Percentiles rank a stretch among this genome's conserved stretches.
phyloP scores from a whole-genome alignment of 208 protist species.

The Zelonia costaricensis region DNA sequence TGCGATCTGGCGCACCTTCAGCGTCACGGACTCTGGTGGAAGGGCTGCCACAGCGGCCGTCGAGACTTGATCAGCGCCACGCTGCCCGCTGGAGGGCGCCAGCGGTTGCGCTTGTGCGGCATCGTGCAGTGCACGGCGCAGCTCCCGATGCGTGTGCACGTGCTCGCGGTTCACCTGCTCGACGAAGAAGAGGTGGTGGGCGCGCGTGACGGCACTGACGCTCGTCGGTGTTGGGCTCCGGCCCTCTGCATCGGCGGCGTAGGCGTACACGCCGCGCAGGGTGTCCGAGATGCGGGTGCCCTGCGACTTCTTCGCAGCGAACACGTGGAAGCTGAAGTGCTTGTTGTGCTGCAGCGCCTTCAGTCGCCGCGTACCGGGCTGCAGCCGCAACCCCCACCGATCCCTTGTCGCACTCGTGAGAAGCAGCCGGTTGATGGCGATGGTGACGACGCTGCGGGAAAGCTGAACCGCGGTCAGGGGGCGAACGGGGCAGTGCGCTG shows the following conservation, averaged over 20 bases:
- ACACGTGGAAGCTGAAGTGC: slow-evolving; percentile 75
- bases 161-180: slow-evolving; percentile 47
- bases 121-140: slow-evolving; percentile 24
- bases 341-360: slow-evolving; percentile 54
- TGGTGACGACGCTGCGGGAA: slow-evolving; percentile 46
- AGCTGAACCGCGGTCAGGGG: slow-evolving; percentile 36
- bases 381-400: slow-evolving; percentile 76
- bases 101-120: slow-evolving; percentile 17
- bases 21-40: slow-evolving; percentile 50
- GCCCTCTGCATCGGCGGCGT: background rate
- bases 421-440: slow-evolving; percentile 66
- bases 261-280: slow-evolving; percentile 19
- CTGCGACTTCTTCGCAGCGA: slow-evolving; percentile 56
- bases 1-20: slow-evolving; percentile 63
- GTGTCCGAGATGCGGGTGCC: slow-evolving; percentile 66
- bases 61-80: background rate
- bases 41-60: slow-evolving; percentile 4
- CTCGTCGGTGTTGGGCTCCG: background rate
- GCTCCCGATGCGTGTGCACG: slow-evolving; percentile 30
- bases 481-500: slow-evolving; percentile 20
- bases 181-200: slow-evolving; percentile 48
- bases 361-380: slow-evolving; percentile 53
- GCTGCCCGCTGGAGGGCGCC: too few relatives aligned
- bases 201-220: slow-evolving; percentile 9
- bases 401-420: slow-evolving; percentile 31